Evolutionary conservation across 2,329 filamentous ascomycete species (phyloP).

Genomic region (Endothia cerciana): DNA sequence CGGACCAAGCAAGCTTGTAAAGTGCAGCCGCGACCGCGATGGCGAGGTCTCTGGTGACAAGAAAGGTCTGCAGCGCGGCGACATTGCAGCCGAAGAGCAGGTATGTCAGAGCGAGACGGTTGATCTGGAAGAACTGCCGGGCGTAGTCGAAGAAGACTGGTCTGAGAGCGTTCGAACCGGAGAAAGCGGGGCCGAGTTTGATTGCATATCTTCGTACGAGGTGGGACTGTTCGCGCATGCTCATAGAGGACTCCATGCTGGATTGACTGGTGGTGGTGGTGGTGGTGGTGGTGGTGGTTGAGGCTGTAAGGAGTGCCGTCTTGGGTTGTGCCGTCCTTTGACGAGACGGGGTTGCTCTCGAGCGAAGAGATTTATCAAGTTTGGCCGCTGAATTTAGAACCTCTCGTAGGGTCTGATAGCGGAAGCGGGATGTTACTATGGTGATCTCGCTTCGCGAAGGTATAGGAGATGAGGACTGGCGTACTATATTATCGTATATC

Average conservation of each 20-base stretch:
- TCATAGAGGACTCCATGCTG: conserved; percentile 10
- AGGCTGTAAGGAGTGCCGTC: conserved; percentile 20
- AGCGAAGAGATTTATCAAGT: background rate
- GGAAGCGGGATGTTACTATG: background rate
- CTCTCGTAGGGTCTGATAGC: background rate
- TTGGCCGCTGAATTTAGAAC: background rate
- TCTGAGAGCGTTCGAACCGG: conserved; percentile 4
- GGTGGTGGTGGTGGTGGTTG: conserved; percentile 14
- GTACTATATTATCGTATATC: background rate
- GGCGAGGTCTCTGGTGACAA: conserved; percentile 34
- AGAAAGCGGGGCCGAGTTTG: conserved; percentile 15
- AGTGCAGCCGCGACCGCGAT: conserved; percentile 16
- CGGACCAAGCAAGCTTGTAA: conserved; percentile 32
- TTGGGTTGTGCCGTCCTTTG: background rate
- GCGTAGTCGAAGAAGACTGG: conserved; percentile 16
- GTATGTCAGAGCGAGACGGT: conserved; percentile 27
- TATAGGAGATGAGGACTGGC: background rate
- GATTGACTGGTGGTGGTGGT: conserved; percentile 15
- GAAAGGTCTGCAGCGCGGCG: conserved; percentile 37
- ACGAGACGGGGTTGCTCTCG: background rate
- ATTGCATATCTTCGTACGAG: conserved; percentile 22
- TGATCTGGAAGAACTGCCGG: conserved; percentile 19
- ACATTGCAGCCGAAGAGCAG: conserved; percentile 36
- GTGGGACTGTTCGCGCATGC: conserved; percentile 18
- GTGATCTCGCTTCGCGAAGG: conserved; percentile 1